Conservation (phyloP, 257 asterid species). For the Rauvolfia tetraphylla region DNA sequence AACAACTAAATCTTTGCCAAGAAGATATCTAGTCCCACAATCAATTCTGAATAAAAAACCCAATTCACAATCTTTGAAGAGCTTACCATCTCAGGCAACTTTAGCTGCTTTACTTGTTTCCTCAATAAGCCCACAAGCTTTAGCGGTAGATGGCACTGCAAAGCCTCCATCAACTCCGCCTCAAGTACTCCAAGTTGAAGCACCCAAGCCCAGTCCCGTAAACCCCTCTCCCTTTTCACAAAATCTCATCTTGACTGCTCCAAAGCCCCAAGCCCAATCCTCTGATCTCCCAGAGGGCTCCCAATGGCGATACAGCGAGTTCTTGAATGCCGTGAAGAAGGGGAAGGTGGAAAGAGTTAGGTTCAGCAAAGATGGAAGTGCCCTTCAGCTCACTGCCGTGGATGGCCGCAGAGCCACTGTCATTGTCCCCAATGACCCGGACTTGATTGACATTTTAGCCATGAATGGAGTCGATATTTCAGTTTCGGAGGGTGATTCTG, state of each 20-base stretch:
- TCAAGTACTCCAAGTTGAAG: constrained; percentile 58
- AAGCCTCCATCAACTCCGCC: constrained; percentile 50
- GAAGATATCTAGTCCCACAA: constrained; percentile 41
- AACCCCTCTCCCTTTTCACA: constrained; percentile 56
- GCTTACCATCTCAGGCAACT: constrained; percentile 52
- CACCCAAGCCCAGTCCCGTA: constrained; percentile 44
- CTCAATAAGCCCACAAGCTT: constrained; percentile 67
- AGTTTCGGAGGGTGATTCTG: constrained; percentile 89
- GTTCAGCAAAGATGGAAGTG: constrained; percentile 85
- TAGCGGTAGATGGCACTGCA: constrained; percentile 45
- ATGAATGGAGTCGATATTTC: constrained; percentile 96
- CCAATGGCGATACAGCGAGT: constrained; percentile 94
- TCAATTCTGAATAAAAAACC: constrained; percentile 37
- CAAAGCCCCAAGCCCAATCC: constrained; percentile 66
- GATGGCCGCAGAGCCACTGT: constrained; percentile 88
- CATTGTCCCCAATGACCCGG: constrained; percentile 91
- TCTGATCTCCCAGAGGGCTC: constrained; percentile 85
- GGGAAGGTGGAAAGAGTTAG: constrained; percentile 95
- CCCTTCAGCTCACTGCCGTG: constrained; percentile 83
- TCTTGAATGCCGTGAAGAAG: constrained; percentile 90
- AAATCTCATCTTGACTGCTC: constrained; percentile 68
- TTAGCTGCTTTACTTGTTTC: constrained; percentile 73
- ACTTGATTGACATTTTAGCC: constrained; percentile 82
- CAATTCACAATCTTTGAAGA: constrained; percentile 31
- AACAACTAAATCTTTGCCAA: constrained; percentile 39